Percentiles rank a stretch among this genome's conserved stretches.
phyloP scores from a whole-genome alignment of 2,329 filamentous ascomycete genomes.

The Hypoxylon sp. region DNA sequence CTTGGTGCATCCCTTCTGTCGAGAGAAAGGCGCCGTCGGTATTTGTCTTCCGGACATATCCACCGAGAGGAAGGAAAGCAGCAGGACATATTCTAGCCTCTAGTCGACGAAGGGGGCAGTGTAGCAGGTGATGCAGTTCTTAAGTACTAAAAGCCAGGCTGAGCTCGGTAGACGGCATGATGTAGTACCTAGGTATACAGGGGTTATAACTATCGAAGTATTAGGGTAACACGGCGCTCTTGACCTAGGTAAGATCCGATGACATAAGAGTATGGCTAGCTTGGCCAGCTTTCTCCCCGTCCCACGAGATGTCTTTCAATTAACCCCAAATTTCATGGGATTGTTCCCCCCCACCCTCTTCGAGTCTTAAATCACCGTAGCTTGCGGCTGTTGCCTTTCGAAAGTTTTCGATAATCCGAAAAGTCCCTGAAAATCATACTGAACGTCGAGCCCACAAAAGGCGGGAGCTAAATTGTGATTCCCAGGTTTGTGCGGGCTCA shows the following conservation, averaged over 20 bases:
- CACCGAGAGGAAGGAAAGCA: neutral
- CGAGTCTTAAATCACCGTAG: neutral
- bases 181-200: neutral
- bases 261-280: constrained; percentile 7
- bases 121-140: constrained; percentile 7
- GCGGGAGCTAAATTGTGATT: neutral
- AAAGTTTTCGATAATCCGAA: neutral
- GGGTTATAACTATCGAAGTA: neutral
- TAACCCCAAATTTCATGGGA: constrained; percentile 8
- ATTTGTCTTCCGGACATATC: neutral
- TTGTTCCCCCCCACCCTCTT: neutral
- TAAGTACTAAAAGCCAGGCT: constrained; percentile 2
- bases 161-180: constrained; percentile 2
- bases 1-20: neutral
- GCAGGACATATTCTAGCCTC: neutral
- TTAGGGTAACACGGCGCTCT: constrained; percentile 7
- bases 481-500: neutral
- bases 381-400: neutral
- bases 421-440: constrained; percentile 4
- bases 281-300: neutral
- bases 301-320: neutral
- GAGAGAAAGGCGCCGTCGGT: neutral
- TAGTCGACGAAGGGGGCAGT: constrained; percentile 6
- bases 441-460: neutral
- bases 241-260: constrained; percentile 21